Evolutionary conservation across 2,329 filamentous ascomycete genomes (phyloP), one percentile per base, ranked within the genome.

Genomic region (Colletotrichum lini): DNA sequence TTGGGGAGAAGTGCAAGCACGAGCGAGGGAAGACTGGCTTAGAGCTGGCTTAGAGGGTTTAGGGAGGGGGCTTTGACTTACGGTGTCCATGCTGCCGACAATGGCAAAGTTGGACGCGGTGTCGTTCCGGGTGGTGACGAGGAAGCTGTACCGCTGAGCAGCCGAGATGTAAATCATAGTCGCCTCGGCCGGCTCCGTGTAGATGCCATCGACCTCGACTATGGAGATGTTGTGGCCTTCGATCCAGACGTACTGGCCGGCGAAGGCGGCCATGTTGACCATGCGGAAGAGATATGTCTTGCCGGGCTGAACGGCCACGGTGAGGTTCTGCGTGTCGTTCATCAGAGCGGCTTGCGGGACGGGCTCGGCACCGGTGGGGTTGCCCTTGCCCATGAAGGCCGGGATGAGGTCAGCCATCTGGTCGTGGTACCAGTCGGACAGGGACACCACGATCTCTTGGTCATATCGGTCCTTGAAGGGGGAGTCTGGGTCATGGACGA

Each of bases 231-330:
- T 91, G 75, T 91, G 90, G 21, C 86, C 89, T 77, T 92, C 90
- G 65, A 92, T 88, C 89, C 90, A 92, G 57, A 92, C 77, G 73
- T 91, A 91, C 75, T 92, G 89, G 3, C 86, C 87, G 1, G 89
- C 88, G 81, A 94, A 95, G 18, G 92, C 93, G 16, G 90, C 92
- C 23, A 94, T 88, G 75, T 94, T 94, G 75, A 94, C 84, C 70
- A 95, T 84, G 53, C 91, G 91, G 75, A 96, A 86, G 10, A 94
- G 82, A 70, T 95, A 95, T 0, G 91, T 95, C 76, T 89, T 93
- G 3, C 88, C 88, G 0, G 93, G 90, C 74, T 91, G 75, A 3
- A 95, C 87, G 0, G 84, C 75, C 47, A 94, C 81, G 3, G 82
- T 87, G 3, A 90, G 80, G 67, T 92, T 87, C 69, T 87, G 86